Evolutionary conservation across 1,139 yeast genomes (phyloP), one percentile per base, ranked within the genome.

Genomic region (Hemisphaericaspora lyxosophila): DNA sequence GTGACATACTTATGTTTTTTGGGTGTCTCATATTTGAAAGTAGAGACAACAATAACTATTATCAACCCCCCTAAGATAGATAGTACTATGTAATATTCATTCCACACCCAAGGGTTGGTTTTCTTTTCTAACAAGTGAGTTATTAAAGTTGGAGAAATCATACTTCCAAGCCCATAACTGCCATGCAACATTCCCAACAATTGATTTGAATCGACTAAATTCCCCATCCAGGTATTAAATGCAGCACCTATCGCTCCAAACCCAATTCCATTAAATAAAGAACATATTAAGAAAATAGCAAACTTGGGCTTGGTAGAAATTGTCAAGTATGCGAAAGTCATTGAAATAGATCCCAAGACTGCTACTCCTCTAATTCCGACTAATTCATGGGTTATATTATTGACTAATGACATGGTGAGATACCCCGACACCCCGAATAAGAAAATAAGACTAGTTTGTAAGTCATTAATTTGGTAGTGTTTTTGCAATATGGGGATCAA

Each of bases 131-230:
- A 49, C 31, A 76, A 64, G 37, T 59, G 51, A 0, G 82, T 70
- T n/a, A 78, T 73, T 17, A 78, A 45, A 4, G 80, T 74, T 0
- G 92, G 89, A 2, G 86, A 72, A 0, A 80, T 61, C 67, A 82
- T 75, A 34, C 86, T 78, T 0, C 89, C 88, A 6, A 80, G 56
- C 0, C 90, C 90, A 53, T 80, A 83, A 44, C 74, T 69, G 0
- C 87, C 85, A 60, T 83, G 92, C 46, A 82, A 55, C 0, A 79
- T 56, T 1, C 90, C 90, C 60, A 83, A 62, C 17, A 81, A 54
- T 51, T 80, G 85, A 54, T 82, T 82, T 29, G 80, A 73, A 45
- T 78, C 78, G 5, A 56, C 66, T 36, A 83, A 60, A 24, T 64
- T 64, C 0, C 87, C 85, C 53, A 81, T 65, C 67, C 81, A 75